Evolutionary conservation across 2,329 filamentous ascomycete genomes (phyloP).

Genomic region (Phaeomoniella chlamydospora): DNA sequence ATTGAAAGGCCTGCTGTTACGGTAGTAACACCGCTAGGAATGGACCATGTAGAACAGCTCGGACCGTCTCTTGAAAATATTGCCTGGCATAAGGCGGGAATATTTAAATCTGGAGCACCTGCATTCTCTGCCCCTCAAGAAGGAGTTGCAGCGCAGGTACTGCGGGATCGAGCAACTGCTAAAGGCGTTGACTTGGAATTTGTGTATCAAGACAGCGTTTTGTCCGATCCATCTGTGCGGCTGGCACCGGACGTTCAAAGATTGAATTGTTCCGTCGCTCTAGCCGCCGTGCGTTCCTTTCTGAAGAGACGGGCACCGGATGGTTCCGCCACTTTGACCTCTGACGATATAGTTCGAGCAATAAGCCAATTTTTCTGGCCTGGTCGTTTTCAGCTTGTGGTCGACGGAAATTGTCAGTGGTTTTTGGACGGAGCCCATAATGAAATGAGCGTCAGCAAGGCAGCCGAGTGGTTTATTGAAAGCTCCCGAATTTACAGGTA

Average conservation of each 20-base stretch:
- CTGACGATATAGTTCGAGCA: slow-evolving; percentile 12
- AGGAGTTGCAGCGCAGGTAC: slow-evolving; percentile 27
- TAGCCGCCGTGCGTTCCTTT: slow-evolving; percentile 12
- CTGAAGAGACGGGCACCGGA: slow-evolving; percentile 10
- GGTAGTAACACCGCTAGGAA: slow-evolving; percentile 51
- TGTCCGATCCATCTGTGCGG: slow-evolving; percentile 6
- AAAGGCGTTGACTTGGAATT: slow-evolving; percentile 33
- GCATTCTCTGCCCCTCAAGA: slow-evolving; percentile 45
- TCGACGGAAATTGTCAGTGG: slow-evolving; percentile 15
- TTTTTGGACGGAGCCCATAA: slow-evolving; percentile 30
- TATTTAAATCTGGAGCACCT: slow-evolving; percentile 46
- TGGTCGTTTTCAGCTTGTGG: slow-evolving; percentile 19
- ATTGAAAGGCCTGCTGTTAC: slow-evolving; percentile 42
- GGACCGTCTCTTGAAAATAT: slow-evolving; percentile 51
- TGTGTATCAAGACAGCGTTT: slow-evolving; percentile 15
- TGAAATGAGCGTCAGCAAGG: slow-evolving; percentile 21
- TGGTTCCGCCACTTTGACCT: slow-evolving; percentile 4
- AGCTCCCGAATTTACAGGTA: slow-evolving; percentile 2
- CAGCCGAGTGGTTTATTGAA: slow-evolving; percentile 22
- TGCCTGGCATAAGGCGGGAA: slow-evolving; percentile 61
- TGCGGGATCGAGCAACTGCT: slow-evolving; percentile 37
- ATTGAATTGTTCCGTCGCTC: slow-evolving; percentile 18
- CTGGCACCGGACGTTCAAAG: slow-evolving; percentile 15
- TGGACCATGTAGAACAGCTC: slow-evolving; percentile 52
- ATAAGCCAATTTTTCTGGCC: slow-evolving; percentile 16